Evolutionary conservation across 1,284 basidiomycete genomes (phyloP).

Genomic region (Chalciporus sp.): DNA sequence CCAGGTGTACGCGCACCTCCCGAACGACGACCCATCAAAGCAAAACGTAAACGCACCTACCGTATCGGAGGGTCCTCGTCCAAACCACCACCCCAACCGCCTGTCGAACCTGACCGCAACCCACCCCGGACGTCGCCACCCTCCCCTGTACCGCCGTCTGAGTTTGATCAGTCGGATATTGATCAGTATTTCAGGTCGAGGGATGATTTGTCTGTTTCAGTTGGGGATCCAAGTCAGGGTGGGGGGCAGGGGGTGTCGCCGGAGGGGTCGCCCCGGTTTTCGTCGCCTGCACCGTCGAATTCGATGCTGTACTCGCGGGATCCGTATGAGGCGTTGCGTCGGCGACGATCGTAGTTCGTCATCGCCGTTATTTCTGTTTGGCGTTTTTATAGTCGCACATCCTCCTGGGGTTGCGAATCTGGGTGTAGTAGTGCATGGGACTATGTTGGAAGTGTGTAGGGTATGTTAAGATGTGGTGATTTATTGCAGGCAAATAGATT

Average conservation of each 20-base stretch:
- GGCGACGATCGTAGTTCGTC: conserved; percentile 13
- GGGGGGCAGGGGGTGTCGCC: neutral
- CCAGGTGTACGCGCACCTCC: conserved; percentile 29
- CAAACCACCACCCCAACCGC: conserved; percentile 8
- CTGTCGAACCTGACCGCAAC: conserved; percentile 8
- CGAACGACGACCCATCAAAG: conserved; percentile 64
- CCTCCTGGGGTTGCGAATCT: neutral
- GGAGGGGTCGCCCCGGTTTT: neutral
- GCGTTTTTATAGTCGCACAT: neutral
- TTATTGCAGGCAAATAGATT: neutral
- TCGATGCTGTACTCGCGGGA: conserved; percentile 6
- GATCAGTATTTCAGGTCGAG: conserved; percentile 71
- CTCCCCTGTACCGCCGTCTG: conserved; percentile 49
- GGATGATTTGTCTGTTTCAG: conserved; percentile 36
- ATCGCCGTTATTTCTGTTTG: neutral
- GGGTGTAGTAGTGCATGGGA: neutral
- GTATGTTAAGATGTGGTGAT: neutral
- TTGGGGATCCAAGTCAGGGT: conserved; percentile 3
- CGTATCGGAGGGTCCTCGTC: conserved; percentile 53
- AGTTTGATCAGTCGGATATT: conserved; percentile 77
- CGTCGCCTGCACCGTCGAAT: neutral
- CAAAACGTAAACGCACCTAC: conserved; percentile 75
- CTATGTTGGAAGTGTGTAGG: neutral
- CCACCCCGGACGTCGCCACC: conserved; percentile 24
- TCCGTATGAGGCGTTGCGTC: conserved; percentile 16